Conservation (phyloP, 2,329 filamentous ascomycete species). For the Pseudopithomyces chartarum region DNA sequence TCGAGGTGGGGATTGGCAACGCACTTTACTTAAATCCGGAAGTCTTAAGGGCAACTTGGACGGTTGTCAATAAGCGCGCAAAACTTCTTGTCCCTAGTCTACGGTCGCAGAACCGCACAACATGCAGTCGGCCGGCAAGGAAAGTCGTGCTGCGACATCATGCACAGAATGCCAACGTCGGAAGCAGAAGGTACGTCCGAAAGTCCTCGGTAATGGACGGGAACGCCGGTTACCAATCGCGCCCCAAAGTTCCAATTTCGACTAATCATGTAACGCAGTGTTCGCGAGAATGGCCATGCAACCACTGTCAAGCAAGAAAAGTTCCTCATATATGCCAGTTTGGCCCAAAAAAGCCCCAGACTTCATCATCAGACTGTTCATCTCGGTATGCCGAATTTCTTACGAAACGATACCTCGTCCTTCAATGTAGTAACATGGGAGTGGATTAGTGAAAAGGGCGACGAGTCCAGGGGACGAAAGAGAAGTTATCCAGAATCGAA, state of each 20-base stretch:
- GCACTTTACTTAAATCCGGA: slow-evolving; percentile 6
- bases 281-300: slow-evolving; percentile 57
- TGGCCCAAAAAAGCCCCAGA: slow-evolving; percentile 38
- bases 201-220: slow-evolving; percentile 10
- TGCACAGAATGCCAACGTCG: slow-evolving; percentile 57
- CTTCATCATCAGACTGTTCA: slow-evolving; percentile 23
- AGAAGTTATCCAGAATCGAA: slow-evolving; percentile 20
- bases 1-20: neutral
- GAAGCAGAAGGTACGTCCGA: slow-evolving; percentile 54
- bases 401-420: neutral
- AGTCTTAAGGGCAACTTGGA: neutral
- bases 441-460: slow-evolving; percentile 20
- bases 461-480: slow-evolving; percentile 24
- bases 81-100: neutral
- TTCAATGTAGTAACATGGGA: slow-evolving; percentile 9
- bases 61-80: neutral
- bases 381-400: slow-evolving; percentile 20
- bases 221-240: neutral
- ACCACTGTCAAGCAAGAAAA: slow-evolving; percentile 55
- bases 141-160: slow-evolving; percentile 34
- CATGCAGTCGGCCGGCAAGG: slow-evolving; percentile 30
- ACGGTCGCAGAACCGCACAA: neutral
- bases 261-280: slow-evolving; percentile 45
- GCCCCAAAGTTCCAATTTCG: neutral
- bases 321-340: slow-evolving; percentile 57